Percentiles rank a stretch among this genome's conserved stretches.
Evolutionary conservation across 495 filamentous ascomycete species (phyloP).

Genomic region (Tetracladium setigerum): DNA sequence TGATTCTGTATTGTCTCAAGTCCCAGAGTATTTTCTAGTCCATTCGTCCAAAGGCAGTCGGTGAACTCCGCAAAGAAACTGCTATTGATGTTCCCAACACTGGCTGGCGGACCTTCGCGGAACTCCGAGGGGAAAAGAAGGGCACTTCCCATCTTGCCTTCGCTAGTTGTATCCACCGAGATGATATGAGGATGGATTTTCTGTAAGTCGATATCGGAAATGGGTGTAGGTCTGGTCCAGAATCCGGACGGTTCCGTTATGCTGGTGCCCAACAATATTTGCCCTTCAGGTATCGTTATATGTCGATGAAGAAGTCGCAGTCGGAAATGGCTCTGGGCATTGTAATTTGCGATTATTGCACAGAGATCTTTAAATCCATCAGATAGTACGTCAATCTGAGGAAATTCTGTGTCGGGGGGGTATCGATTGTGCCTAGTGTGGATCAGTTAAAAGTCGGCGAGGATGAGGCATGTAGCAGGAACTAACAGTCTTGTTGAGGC

Average conservation of each 20-base stretch:
- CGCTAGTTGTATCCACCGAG: constrained; percentile 4
- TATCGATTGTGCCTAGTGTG: constrained; percentile 6
- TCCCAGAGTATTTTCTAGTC: constrained; percentile 3
- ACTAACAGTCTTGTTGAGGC: constrained; percentile 9
- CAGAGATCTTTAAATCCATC: constrained; percentile 8
- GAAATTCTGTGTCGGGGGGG: neutral
- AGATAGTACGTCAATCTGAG: constrained; percentile 3
- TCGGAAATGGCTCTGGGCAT: constrained; percentile 5
- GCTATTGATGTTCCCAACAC: constrained; percentile 9
- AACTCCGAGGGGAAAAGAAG: constrained; percentile 10
- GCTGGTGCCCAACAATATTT: constrained; percentile 10
- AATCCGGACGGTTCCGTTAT: constrained; percentile 6
- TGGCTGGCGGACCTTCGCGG: constrained; percentile 6
- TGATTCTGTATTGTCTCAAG: constrained; percentile 12
- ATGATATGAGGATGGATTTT: constrained; percentile 6
- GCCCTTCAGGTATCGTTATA: constrained; percentile 1
- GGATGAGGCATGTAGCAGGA: constrained; percentile 5
- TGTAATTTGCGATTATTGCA: constrained; percentile 9
- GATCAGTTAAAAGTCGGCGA: constrained; percentile 7
- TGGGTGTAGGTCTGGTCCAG: constrained; percentile 1
- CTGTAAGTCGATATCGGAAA: constrained; percentile 9
- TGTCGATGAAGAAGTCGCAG: constrained; percentile 3
- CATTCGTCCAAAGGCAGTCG: constrained; percentile 8
- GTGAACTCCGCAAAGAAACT: constrained; percentile 14
- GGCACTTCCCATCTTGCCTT: constrained; percentile 7